Conservation (phyloP, 495 filamentous ascomycete genomes). For the Pyronema domesticum region DNA sequence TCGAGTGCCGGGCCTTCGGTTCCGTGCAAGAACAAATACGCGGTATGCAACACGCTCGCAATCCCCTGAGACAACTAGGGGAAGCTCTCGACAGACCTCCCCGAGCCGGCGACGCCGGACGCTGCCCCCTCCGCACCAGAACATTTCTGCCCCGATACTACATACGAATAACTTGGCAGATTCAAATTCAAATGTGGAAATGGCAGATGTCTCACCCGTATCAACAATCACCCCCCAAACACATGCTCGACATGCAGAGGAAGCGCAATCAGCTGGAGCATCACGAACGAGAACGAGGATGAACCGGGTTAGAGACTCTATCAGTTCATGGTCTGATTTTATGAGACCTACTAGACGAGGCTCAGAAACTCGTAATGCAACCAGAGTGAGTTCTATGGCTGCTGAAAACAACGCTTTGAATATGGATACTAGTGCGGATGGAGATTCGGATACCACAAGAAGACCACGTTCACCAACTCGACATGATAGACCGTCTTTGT, state of each 20-base stretch:
- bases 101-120: conserved; percentile 16
- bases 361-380: conserved; percentile 14
- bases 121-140: conserved; percentile 18
- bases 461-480: conserved; percentile 11
- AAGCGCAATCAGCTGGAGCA: conserved; percentile 3
- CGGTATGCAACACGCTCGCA: conserved; percentile 14
- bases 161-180: conserved; percentile 2
- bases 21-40: conserved; percentile 23
- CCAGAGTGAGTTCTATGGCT: conserved; percentile 17
- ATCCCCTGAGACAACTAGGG: conserved; percentile 18
- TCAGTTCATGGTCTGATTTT: conserved; percentile 23
- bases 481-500: conserved; percentile 7
- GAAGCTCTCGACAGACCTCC: neutral
- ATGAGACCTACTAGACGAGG: conserved; percentile 14
- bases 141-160: conserved; percentile 9
- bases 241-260: conserved; percentile 4
- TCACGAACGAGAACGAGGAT: conserved; percentile 22
- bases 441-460: neutral
- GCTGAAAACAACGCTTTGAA: conserved; percentile 8
- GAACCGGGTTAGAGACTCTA: conserved; percentile 26
- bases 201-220: conserved; percentile 23
- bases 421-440: neutral
- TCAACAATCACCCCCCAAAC: conserved; percentile 17
- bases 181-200: conserved; percentile 6
- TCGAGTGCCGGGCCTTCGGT: conserved; percentile 34